Evolutionary conservation across 352 stramenopile species (phyloP).

Genomic region (Phytophthora macrochlamydospora): DNA sequence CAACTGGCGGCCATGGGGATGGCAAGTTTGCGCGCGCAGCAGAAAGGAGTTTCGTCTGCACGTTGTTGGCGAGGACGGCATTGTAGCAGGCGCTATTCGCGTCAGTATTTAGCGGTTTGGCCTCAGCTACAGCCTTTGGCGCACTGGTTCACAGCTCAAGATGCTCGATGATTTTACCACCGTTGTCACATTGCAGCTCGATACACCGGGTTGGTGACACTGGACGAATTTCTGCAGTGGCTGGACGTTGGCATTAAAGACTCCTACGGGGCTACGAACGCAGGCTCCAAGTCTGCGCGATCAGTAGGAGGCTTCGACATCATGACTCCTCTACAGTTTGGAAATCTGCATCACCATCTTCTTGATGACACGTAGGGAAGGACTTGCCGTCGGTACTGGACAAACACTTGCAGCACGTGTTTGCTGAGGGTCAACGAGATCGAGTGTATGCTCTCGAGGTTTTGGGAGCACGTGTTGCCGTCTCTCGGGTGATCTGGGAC

Average conservation of each 20-base stretch:
- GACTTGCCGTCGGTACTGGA: conserved; percentile 43
- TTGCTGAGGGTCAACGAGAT: conserved; percentile 25
- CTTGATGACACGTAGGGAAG: neutral
- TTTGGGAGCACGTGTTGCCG: conserved; percentile 55
- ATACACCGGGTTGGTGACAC: conserved; percentile 37
- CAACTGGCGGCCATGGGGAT: conserved; percentile 22
- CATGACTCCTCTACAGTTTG: conserved; percentile 42
- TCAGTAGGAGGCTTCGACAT: conserved; percentile 35
- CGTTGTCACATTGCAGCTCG: conserved; percentile 32
- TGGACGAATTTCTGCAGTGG: conserved; percentile 58
- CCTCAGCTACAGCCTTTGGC: conserved; percentile 57
- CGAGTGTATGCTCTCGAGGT: conserved; percentile 68
- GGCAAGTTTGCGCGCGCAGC: conserved; percentile 20
- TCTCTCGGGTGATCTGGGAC: conserved; percentile 68
- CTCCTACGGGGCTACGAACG: neutral
- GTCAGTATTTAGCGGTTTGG: conserved; percentile 60
- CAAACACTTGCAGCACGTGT: conserved; percentile 64
- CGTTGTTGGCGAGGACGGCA: conserved; percentile 32
- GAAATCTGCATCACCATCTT: conserved; percentile 14
- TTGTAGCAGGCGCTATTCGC: conserved; percentile 54
- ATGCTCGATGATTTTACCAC: conserved; percentile 41
- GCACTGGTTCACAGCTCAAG: conserved; percentile 68
- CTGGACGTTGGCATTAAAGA: conserved; percentile 25
- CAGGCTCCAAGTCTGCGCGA: conserved; percentile 9
- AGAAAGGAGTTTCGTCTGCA: conserved; percentile 2